Evolutionary conservation across 257 asterid species (phyloP).

Genomic region (Forsythia viridissima): DNA sequence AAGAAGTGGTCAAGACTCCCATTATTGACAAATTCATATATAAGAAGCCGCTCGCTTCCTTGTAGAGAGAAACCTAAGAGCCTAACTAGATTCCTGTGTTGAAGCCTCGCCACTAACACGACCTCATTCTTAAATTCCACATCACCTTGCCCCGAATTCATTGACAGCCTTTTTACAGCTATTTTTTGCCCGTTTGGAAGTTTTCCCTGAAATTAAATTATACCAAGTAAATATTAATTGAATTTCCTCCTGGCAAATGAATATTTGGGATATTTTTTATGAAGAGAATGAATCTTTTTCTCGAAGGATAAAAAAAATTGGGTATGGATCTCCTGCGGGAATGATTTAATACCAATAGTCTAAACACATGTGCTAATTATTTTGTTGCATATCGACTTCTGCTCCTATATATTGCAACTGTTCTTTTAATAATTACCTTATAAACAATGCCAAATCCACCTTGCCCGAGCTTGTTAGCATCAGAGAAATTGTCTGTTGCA

Average conservation of each 20-base stretch:
- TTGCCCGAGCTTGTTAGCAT: conserved; percentile 34
- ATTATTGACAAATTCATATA: conserved; percentile 32
- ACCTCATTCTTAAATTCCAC: conserved; percentile 30
- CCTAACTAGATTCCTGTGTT: conserved; percentile 34
- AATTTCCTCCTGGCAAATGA: not conserved
- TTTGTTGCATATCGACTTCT: too few species aligned
- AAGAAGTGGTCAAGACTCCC: conserved; percentile 34
- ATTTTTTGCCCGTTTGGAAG: conserved; percentile 20
- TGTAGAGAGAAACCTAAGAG: conserved; percentile 32
- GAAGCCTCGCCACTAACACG: conserved; percentile 31
- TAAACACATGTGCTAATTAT: too few species aligned
- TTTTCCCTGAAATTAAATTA: conserved; percentile 19
- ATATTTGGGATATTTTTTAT: too few species aligned
- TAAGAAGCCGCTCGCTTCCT: conserved; percentile 20
- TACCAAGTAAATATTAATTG: not conserved
- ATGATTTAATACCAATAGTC: too few species aligned
- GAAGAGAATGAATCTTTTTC: too few species aligned
- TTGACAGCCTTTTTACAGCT: conserved; percentile 31
- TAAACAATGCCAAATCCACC: conserved; percentile 44
- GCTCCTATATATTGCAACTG: not conserved
- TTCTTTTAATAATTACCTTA: conserved; percentile 19
- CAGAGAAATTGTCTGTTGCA: conserved; percentile 32
- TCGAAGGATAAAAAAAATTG: too few species aligned
- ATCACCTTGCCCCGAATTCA: conserved; percentile 6
- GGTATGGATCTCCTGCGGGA: too few species aligned